Evolutionary conservation across 768 basidiomycete species (phyloP).

Genomic region (Pluteus cervinus): DNA sequence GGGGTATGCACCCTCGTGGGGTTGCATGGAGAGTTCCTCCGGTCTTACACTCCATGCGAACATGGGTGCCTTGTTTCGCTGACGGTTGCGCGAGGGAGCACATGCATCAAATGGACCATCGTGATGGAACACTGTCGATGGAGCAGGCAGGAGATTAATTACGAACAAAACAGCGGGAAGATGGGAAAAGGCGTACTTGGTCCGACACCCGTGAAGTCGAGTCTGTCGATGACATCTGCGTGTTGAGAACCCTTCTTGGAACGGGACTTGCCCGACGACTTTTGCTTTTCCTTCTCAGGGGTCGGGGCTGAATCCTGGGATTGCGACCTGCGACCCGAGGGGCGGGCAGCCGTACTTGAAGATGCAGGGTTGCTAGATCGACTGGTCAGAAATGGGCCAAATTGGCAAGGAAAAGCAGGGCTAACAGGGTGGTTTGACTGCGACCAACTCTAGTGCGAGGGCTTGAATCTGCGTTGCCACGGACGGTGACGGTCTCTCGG

Average conservation of each 20-base stretch:
- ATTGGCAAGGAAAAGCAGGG: slow-evolving; percentile 12
- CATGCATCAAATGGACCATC: slow-evolving; percentile 92
- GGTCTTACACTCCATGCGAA: slow-evolving; percentile 56
- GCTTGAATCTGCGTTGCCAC: slow-evolving; percentile 28
- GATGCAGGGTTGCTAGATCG: slow-evolving; percentile 14
- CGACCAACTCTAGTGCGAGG: slow-evolving; percentile 47
- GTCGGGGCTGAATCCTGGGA: slow-evolving; percentile 38
- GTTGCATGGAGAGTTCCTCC: slow-evolving; percentile 30
- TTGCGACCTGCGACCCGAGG: slow-evolving; percentile 34
- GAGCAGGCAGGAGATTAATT: slow-evolving; percentile 6
- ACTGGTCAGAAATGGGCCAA: slow-evolving; percentile 11
- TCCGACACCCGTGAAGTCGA: slow-evolving; percentile 81
- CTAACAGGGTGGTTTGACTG: slow-evolving; percentile 52
- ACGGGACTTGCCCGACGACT: slow-evolving; percentile 40
- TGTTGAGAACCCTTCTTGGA: slow-evolving; percentile 72
- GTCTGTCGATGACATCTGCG: slow-evolving; percentile 85
- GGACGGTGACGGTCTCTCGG: slow-evolving; percentile 61
- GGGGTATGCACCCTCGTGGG: slow-evolving; percentile 47
- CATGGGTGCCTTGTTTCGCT: slow-evolving; percentile 77
- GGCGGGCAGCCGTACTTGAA: slow-evolving; percentile 19
- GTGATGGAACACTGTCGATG: slow-evolving; percentile 74
- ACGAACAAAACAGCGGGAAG: slow-evolving; percentile 1
- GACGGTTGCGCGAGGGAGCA: slow-evolving; percentile 82
- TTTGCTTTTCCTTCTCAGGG: slow-evolving; percentile 31
- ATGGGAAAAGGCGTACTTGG: slow-evolving; percentile 53